Evolutionary conservation across 805 yeast genomes (phyloP), one percentile per base, ranked within the genome.

Genomic region (Brettanomyces nanus): DNA sequence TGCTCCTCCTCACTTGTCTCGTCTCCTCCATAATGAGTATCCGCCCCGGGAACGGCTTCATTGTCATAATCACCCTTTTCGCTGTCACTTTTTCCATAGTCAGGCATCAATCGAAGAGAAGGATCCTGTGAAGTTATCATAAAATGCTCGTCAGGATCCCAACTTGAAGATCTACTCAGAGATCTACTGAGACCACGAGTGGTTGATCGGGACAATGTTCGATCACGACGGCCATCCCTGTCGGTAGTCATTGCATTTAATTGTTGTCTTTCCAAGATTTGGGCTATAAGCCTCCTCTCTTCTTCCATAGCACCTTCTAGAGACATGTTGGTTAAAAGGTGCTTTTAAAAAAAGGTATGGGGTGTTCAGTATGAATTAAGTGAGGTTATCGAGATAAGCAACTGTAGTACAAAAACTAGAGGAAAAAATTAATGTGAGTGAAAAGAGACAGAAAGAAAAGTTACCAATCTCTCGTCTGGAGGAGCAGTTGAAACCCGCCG

Each of bases 111-210:
- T 41, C 92, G 61, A 48, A 79, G 82, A 44, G 79, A 77, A 0
- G 94, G 94, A 48, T 83, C 89, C 47, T 77, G 83, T 38, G 73
- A 71, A 34, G 84, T 68, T 30, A 83, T 77, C 0, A 84, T 72
- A 77, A 82, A 80, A 47, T 71, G 72, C 39, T 38, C 41, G 10
- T 49, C 55, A 2, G 45, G 42, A 21, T 48, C 51, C n/a, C 49
- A 41, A 1, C 47, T 39, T 9, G 21, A 14, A 10, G 52, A 43
- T 26, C 58, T 41, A 25, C 54, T 49, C 21, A 52, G 27, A 10
- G 59, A 49, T 30, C 54, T 39, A 6, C 40, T 33, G 14, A 35
- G 21, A 3, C 14, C 44, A 13, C 42, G 18, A 14, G 42, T 21
- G 11, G 35, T 21, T 18, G 45, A 36, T 5, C 34, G 17, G 6